Base-by-base conservation (phyloP, 805 yeast genomes). In the Wickerhamiella allomyrinae region DNA sequence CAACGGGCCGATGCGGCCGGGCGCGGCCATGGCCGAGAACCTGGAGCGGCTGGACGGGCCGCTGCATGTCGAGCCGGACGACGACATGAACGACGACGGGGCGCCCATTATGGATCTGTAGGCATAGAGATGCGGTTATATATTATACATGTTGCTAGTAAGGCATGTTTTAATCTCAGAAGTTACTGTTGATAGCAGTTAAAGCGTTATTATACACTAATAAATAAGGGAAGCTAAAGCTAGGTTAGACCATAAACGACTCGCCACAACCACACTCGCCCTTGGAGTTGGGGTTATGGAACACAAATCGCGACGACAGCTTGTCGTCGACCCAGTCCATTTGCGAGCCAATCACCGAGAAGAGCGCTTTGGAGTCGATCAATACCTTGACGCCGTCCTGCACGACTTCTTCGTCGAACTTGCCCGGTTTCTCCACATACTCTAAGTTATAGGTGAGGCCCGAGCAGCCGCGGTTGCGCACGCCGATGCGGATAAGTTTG, bases 211-310 rank as follows among this genome's bases (percentile, higher is more conserved):
- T 27, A 27, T 27, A 27, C 11, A 27, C 14, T 17, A 27, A 27
- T 27, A 27, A 27, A 27, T 27, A 27, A n/a, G 14, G 24, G 24
- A 6, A 22, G 31, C 7, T n/a, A 38, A 25, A 23, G 25, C 29
- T 24, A 25, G n/a, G 14, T 57, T 65, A 87, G 7, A 89, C 95
- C 95, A 87, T 91, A 61, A 91, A 91, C 5, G 95, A 84, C 66
- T 91, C 98, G 42, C 98, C 98, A 62, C 98, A 91, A 10, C 98
- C 98, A 64, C 98, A 91, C 39, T 94, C 83, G 24, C 97, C 98
- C 66, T 89, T 91, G 31, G 94, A 81, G 63, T 91, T 91, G 48
- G 98, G 98, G 61, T 91, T 91, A 58, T 73, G 79, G 69, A 91
- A 91, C 15, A 91, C 85, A 59, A 91, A 91, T 55, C 93, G 74